These are phyloP conservation scores for Aspergillus tubingensis DNA, from an alignment of 2,329 filamentous ascomycete species.

Conservation along the genomic window DNA sequence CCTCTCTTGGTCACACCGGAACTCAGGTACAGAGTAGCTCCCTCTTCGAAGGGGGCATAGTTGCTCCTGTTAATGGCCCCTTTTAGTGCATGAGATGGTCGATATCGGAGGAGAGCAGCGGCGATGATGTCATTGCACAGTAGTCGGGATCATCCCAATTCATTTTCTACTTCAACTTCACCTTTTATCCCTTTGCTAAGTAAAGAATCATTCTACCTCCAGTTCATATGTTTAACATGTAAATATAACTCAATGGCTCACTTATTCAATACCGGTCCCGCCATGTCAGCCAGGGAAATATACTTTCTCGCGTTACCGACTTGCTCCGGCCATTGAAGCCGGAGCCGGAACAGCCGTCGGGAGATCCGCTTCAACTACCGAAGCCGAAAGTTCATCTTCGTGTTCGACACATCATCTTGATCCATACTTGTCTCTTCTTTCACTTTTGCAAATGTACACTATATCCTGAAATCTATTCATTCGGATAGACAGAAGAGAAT, in stretches of 20 bases:
- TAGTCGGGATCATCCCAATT: neutral
- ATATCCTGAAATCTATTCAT: neutral
- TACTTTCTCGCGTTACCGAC: slow-evolving; percentile 23
- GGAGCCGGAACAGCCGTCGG: slow-evolving; percentile 23
- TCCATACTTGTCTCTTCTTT: neutral
- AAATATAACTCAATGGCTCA: neutral
- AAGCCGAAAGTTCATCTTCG: slow-evolving; percentile 12
- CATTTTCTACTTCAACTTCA: neutral
- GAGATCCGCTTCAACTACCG: slow-evolving; percentile 7
- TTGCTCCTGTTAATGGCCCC: no score
- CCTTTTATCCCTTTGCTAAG: no score
- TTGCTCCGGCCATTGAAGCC: slow-evolving; percentile 27
- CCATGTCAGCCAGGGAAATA: neutral
- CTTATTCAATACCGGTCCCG: neutral
- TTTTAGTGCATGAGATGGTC: neutral
- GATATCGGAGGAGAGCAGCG: neutral
- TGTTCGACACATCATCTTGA: slow-evolving; percentile 4
- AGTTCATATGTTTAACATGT: neutral
- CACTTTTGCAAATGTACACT: neutral
- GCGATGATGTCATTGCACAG: slow-evolving; percentile 9
- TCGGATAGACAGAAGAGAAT: neutral
- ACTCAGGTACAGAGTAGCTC: neutral
- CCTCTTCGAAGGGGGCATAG: neutral
- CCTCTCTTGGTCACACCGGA: no score
- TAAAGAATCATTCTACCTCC: no score